Base-by-base conservation (phyloP, 2,329 filamentous ascomycete species). In the Fusarium sterilihyphosum region DNA sequence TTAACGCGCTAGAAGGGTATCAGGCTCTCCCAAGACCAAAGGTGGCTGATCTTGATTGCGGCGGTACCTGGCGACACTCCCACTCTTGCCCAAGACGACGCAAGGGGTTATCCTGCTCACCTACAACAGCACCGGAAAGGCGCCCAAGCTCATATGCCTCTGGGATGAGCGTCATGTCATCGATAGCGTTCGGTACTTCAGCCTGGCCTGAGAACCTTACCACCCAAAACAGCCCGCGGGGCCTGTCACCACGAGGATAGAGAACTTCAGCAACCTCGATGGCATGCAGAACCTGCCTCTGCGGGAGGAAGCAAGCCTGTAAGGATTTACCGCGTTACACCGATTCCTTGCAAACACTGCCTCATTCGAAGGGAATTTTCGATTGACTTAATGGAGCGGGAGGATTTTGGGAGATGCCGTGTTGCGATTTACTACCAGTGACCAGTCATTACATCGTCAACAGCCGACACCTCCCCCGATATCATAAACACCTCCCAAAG, bases 91-190 rank as follows among this genome's bases (percentile, higher is more conserved):
- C 5, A 5, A 24, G n/a, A 18, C 5, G 0, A 44, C 4, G n/a
- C 14, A 43, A 10, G 18, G 14, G 16, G 14, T 1, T 17, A 2
- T 0, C 41, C 41, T 24, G 6, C 14, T 43, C 8, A 9, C 8
- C 22, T 17, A 13, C 5, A n/a, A 11, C 14, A 17, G n/a, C 9
- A 12, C 1, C 6, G 0, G 14, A 44, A 0, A 33, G 18, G 41
- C 41, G 2, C n/a, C 1, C 0, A 0, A 24, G 41, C 16, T 12
- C 0, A 18, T 4, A 2, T 5, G n/a, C n/a, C 10, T 5, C 16
- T 2, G 16, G 6, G 16, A 44, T 6, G n/a, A 17, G 10, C 10
- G 18, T 24, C 10, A 5, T 44, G 16, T 4, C 4, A 44, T 24
- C 4, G 41, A 44, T 8, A 8, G 10, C 41, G 2, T 8, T 5